A percentile compares a stretch with the other conserved stretches of the same genome.
Evolutionary conservation across 352 stramenopile genomes (phyloP).

Genomic region (Pythium utonaiense): DNA sequence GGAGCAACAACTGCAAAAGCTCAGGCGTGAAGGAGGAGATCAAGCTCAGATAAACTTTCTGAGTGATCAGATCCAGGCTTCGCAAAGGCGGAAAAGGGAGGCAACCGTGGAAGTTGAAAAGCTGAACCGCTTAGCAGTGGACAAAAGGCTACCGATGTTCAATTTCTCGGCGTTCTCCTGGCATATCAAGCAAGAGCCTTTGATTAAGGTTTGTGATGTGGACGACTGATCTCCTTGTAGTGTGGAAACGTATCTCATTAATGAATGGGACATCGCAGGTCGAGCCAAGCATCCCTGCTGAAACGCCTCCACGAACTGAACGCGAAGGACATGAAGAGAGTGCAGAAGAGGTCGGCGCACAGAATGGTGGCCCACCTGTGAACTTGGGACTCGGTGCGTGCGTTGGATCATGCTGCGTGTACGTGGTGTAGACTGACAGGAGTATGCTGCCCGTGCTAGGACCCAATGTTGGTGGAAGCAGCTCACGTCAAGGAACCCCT

Average conservation of each 20-base stretch:
- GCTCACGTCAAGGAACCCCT: background rate
- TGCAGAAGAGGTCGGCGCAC: background rate
- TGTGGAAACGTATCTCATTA: too few species aligned
- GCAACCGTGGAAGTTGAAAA: constrained; percentile 28
- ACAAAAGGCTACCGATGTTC: constrained; percentile 31
- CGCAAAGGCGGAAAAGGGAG: constrained; percentile 23
- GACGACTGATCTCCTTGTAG: background rate
- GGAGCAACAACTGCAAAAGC: constrained; percentile 10
- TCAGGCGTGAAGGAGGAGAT: constrained; percentile 8
- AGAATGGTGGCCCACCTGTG: background rate
- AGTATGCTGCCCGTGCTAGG: background rate
- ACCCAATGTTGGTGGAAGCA: background rate
- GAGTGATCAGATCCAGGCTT: constrained; percentile 24
- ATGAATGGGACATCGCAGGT: too few species aligned
- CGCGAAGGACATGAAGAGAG: background rate
- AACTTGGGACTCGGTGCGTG: background rate
- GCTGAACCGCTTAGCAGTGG: constrained; percentile 30
- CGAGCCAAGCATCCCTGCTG: too few species aligned
- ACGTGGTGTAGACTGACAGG: too few species aligned
- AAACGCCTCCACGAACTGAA: too few species aligned
- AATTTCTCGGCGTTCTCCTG: constrained; percentile 37
- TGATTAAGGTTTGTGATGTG: constrained; percentile 32
- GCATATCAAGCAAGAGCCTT: constrained; percentile 29
- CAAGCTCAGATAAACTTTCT: constrained; percentile 23
- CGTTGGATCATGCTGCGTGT: background rate